Base-by-base conservation (phyloP, 2,329 filamentous ascomycete genomes). In the Fusarium sp. region DNA sequence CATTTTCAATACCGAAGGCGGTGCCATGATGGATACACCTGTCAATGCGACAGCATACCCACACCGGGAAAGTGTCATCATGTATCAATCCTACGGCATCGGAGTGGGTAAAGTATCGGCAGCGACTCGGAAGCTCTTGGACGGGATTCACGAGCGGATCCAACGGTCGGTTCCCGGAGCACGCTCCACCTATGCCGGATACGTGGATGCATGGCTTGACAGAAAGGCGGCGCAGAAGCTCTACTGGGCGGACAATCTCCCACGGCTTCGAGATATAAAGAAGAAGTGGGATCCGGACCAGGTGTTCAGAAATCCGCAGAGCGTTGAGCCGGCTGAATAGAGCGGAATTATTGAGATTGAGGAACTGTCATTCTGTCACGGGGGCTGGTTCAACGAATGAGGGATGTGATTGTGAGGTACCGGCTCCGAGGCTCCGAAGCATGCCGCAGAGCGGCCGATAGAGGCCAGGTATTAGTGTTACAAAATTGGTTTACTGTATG, bases 31-130 rank as follows among this genome's bases (percentile, higher is more conserved):
- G 72, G 89, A 92, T 63, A 81, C 87, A 3, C 80, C 89, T 1
- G 78, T 79, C 67, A 83, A 90, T 72, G 86, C 86, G 15, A 91
- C 90, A 0, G 86, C 89, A 12, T 92, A 90, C 75, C 85, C 87
- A 2, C 90, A 92, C 74, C 86, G 91, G 51, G 88, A 92, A 81
- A 88, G 88, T 70, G 73, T 91, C 44, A 86, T 91, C 80, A 91
- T 90, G 81, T 86, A 90, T 76, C 88, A 92, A 76, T 87, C 86
- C 0, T 92, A 91, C 75, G 88, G 84, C 14, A 76, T 91, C 48
- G 87, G 86, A 23, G 73, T 88, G 1, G 80, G 83, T 0, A 79
- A 79, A 3, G 76, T 90, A 19, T 83, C 81, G 3, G 69, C 81
- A n/a, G 81, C 79, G 18, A 88, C 86, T 4, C 84, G 81, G 60